Base-by-base conservation (phyloP, 495 filamentous ascomycete species). In the Peziza echinospora region DNA sequence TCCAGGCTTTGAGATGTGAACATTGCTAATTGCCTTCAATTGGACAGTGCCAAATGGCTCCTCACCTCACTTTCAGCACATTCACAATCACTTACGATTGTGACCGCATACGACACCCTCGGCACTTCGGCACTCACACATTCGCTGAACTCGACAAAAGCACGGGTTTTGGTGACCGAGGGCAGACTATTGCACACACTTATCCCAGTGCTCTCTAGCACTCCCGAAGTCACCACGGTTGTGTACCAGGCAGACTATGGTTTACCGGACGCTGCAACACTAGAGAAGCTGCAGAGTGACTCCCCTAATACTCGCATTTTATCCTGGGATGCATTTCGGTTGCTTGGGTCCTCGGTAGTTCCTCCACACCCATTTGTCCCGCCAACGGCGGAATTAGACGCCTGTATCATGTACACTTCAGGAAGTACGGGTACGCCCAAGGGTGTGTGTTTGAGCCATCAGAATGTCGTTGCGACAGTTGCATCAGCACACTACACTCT, bases 391-490 rank as follows among this genome's bases (percentile, higher is more conserved):
- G 30, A 37, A 11, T 17, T 37, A 11, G 30, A 37, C 6, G 65
- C 68, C n/a, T 73, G 79, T 59, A 62, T 73, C 2, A 71, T 82
- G 10, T 82, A 72, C 54, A 80, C 77, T 0, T 76, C 71, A 24
- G 78, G 77, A 3, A 76, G 68, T 21, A 79, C 74, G 0, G 78
- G 79, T 0, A 59, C 63, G 2, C 79, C 77, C 0, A 84, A 86
- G 53, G 77, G 77, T 19, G 73, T 84, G 8, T 65, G 76, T 24
- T 66, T 87, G 30, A 79, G 78, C 3, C 73, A 77, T 49, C 61
- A 66, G 3, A 82, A 79, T 52, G 65, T 85, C 24, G 60, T 77
- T 6, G 30, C 30, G 3, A 17, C 13, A 4, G 17, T 37, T 17
- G 30, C 30, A 11, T 11, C 30, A 37, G 30, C 30, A 17, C 13